A percentile compares a stretch with the other conserved stretches of the same genome.
phyloP scores from a whole-genome alignment of 805 yeast species.

The Starmerella apis region DNA sequence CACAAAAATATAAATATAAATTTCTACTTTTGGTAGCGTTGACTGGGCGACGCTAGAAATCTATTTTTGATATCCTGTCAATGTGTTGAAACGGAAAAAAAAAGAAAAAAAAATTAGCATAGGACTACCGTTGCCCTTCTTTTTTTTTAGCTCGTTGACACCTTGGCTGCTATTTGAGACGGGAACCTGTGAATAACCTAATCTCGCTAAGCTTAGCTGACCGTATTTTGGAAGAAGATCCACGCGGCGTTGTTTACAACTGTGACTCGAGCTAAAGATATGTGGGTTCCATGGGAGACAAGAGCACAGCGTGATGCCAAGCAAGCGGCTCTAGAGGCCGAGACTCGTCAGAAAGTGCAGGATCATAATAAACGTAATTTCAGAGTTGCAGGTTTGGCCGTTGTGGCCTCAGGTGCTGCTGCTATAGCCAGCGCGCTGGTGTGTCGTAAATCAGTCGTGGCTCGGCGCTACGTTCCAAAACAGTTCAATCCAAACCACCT shows the following conservation, averaged over 20 bases:
- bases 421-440: slow-evolving; percentile 63
- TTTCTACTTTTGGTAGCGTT: no score
- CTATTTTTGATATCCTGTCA: no score
- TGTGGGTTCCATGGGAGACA: slow-evolving; percentile 1
- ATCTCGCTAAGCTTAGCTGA: background rate
- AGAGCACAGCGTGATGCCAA: background rate
- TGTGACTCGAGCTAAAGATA: background rate
- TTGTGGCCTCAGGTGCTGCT: slow-evolving; percentile 60
- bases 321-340: background rate
- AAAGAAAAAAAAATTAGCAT: no score
- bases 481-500: slow-evolving; percentile 75
- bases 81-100: no score
- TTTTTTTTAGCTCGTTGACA: no score
- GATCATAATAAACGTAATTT: slow-evolving; percentile 12
- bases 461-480: slow-evolving; percentile 63
- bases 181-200: background rate
- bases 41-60: no score
- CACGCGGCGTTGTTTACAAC: no score
- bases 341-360: background rate
- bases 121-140: no score
- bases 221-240: background rate
- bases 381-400: slow-evolving; percentile 30
- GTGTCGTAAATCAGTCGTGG: slow-evolving; percentile 62
- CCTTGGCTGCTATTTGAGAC: no score
- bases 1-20: no score